phyloP scores from a whole-genome alignment of 139 green algal species.

The Auxenochlorella protothecoides region DNA sequence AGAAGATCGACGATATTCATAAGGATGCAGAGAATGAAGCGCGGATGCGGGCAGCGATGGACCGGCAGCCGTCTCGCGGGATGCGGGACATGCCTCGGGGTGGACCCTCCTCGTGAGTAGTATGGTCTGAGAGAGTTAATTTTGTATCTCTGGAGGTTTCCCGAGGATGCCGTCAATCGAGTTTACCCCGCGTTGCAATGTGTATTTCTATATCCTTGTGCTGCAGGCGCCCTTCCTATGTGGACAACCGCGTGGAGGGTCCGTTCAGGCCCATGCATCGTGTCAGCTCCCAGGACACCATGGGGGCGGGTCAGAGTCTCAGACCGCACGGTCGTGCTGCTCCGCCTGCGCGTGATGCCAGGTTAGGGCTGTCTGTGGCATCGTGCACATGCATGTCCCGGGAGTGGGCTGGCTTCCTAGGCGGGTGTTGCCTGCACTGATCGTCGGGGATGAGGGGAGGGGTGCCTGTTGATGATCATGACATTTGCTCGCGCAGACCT shows the following conservation, averaged over 20 bases:
- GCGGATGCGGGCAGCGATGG: conserved; percentile 13
- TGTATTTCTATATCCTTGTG: neutral
- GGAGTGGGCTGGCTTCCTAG: too few relatives aligned
- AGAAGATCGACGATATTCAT: conserved; percentile 75
- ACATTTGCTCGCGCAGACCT: too few relatives aligned
- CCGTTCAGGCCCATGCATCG: conserved; percentile 32
- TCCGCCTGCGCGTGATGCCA: neutral
- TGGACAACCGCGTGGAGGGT: conserved; percentile 30
- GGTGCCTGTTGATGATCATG: too few relatives aligned
- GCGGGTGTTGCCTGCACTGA: too few relatives aligned
- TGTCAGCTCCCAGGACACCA: conserved; percentile 11
- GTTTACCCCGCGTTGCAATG: neutral
- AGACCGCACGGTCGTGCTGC: conserved; percentile 19
- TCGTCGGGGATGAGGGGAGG: too few relatives aligned
- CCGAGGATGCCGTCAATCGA: neutral
- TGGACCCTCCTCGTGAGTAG: neutral
- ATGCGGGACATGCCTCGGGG: conserved; percentile 4
- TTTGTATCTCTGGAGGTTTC: neutral
- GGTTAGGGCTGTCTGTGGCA: neutral
- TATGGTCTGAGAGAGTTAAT: neutral
- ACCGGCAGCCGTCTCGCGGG: conserved; percentile 14
- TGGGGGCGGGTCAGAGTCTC: conserved; percentile 14
- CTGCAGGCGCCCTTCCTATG: conserved; percentile 3
- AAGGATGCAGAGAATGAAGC: conserved; percentile 28
- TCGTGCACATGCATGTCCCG: too few relatives aligned